Conservation (phyloP, 2,329 filamentous ascomycete genomes). For the Colletotrichum gloeosporioides region DNA sequence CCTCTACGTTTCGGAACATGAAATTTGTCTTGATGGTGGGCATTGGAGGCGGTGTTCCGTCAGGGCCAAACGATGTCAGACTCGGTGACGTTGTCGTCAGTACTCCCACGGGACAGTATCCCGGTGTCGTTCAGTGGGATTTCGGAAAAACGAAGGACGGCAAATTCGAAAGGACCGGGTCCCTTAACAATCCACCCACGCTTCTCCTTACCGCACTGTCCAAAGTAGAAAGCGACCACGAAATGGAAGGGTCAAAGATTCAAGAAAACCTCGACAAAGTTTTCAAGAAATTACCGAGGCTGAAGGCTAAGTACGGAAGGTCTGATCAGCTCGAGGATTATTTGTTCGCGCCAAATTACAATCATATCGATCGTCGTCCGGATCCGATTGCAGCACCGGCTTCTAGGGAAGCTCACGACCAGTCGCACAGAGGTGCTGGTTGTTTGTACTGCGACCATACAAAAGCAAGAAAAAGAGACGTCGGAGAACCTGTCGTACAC, state of each 20-base stretch:
- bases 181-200: not conserved
- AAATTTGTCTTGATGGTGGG: constrained; percentile 26
- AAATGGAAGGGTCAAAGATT: constrained; percentile 6
- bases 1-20: not conserved
- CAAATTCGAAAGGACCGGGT: not conserved
- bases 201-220: constrained; percentile 4
- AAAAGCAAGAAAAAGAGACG: not conserved
- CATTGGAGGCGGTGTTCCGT: constrained; percentile 26
- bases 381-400: too few species aligned
- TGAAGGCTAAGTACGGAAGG: not conserved
- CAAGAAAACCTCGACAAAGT: not conserved
- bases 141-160: not conserved
- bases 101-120: not conserved
- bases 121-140: constrained; percentile 23
- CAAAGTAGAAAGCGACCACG: not conserved
- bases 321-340: constrained; percentile 7
- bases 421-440: not conserved
- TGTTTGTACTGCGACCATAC: not conserved
- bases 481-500: constrained; percentile 12
- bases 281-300: not conserved
- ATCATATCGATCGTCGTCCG: not conserved
- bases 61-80: constrained; percentile 3
- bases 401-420: not conserved
- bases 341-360: constrained; percentile 3
- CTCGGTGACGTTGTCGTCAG: constrained; percentile 25